phyloP scores from a whole-genome alignment of 225 moss, liverwort and hornwort species.

The Bryoerythrophyllum caledonicum region DNA sequence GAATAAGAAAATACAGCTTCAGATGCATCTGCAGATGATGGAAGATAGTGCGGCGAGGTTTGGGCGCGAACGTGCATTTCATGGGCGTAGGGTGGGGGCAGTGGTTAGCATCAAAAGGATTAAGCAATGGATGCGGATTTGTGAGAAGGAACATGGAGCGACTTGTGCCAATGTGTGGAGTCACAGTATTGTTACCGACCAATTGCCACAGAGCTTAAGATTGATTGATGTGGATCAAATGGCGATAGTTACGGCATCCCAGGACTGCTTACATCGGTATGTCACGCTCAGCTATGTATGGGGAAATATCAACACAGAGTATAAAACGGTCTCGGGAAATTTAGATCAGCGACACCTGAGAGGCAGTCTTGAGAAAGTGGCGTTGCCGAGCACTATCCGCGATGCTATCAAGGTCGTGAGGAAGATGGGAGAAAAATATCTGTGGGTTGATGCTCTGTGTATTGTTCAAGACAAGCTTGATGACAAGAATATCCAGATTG shows the following conservation, averaged over 20 bases:
- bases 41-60: background rate
- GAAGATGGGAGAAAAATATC: too few relatives aligned
- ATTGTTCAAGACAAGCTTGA: too few relatives aligned
- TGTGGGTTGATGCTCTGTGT: too few relatives aligned
- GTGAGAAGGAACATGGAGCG: slow-evolving; percentile 25
- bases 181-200: slow-evolving; percentile 7
- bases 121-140: slow-evolving; percentile 13
- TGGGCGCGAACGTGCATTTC: background rate
- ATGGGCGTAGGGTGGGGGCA: background rate
- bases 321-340: slow-evolving; percentile 12
- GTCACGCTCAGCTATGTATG: slow-evolving; percentile 19
- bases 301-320: background rate
- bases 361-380: slow-evolving; percentile 23
- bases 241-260: slow-evolving; percentile 22
- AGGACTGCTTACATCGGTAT: slow-evolving; percentile 10
- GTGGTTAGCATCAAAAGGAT: background rate
- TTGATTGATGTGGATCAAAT: slow-evolving; percentile 28
- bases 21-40: background rate
- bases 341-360: slow-evolving; percentile 12
- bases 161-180: slow-evolving; percentile 22
- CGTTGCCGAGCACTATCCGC: too few relatives aligned
- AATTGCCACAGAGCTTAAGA: slow-evolving; percentile 12
- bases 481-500: too few relatives aligned
- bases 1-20: background rate
- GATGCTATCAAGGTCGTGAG: too few relatives aligned